A percentile compares a stretch with the other conserved stretches of the same genome.
These are phyloP conservation scores for Phytopythium sindhum DNA, from an alignment of 352 stramenopile species.

Conservation along the genomic window DNA sequence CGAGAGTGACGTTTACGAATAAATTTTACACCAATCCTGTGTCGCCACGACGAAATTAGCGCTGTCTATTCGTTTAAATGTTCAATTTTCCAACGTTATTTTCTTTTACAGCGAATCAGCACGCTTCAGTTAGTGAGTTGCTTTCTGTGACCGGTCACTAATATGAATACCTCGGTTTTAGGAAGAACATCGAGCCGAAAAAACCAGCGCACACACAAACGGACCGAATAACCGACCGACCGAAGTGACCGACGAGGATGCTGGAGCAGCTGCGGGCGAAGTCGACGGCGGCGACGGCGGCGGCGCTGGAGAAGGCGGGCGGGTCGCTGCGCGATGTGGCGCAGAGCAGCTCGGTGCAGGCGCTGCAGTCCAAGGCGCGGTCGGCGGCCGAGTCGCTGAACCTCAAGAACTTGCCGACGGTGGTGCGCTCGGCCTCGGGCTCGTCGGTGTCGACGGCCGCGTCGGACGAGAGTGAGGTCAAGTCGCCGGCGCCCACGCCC, in stretches of 20 bases:
- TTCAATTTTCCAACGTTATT: neutral
- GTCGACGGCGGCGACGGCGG: conserved; percentile 43
- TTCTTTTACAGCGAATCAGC: neutral
- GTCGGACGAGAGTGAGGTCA: conserved; percentile 40
- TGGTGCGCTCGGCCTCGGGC: conserved; percentile 25
- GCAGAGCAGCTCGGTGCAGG: conserved; percentile 36
- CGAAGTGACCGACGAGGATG: conserved; percentile 32
- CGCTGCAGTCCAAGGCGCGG: conserved; percentile 50
- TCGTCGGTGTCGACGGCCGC: conserved; percentile 22
- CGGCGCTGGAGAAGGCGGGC: conserved; percentile 49
- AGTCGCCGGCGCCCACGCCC: conserved; percentile 21
- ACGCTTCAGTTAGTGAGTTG: neutral
- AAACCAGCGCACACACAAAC: neutral
- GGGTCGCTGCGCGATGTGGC: conserved; percentile 44
- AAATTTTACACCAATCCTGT: no score
- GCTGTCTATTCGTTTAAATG: no score
- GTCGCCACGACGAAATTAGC: no score
- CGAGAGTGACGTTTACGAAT: no score
- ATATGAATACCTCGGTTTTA: neutral
- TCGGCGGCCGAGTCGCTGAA: conserved; percentile 47
- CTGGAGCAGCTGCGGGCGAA: conserved; percentile 60
- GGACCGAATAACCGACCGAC: no score
- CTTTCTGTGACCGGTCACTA: neutral
- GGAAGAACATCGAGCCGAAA: neutral
- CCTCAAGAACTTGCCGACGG: conserved; percentile 33